Percentiles rank a stretch among this genome's conserved stretches.
Conservation (phyloP, 345 rosid genomes). For the Erodium maritimum region DNA sequence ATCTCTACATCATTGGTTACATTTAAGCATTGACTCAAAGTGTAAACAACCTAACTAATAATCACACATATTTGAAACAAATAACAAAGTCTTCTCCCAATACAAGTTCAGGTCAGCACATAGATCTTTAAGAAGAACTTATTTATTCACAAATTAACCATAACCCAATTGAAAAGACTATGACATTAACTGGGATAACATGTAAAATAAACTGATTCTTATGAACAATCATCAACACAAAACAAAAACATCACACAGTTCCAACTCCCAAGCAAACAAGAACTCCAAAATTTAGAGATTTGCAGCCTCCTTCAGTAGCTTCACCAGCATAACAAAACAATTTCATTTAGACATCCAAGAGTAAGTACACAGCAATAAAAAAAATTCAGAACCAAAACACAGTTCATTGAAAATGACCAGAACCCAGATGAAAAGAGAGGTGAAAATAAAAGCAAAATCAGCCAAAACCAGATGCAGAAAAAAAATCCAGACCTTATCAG, state of each 20-base stretch:
- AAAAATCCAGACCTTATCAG: constrained; percentile 23
- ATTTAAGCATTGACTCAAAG: neutral
- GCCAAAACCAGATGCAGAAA: neutral
- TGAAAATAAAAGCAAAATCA: neutral
- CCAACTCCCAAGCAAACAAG: neutral
- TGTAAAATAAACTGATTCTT: neutral
- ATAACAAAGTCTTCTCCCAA: neutral
- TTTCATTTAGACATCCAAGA: neutral
- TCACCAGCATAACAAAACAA: neutral
- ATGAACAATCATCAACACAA: neutral
- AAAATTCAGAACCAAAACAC: neutral
- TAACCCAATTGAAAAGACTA: neutral
- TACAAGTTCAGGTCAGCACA: neutral
- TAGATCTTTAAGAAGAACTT: neutral
- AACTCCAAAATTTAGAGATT: neutral
- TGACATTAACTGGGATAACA: neutral
- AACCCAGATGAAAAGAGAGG: constrained; percentile 6
- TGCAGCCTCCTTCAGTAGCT: neutral
- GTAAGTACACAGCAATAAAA: neutral
- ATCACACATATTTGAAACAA: neutral
- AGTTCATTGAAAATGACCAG: neutral
- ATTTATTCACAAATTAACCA: neutral
- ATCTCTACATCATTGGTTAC: neutral
- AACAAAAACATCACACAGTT: neutral
- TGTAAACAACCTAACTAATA: neutral